Conservation (phyloP, 1,284 basidiomycete genomes). For the Malassezia nana region DNA sequence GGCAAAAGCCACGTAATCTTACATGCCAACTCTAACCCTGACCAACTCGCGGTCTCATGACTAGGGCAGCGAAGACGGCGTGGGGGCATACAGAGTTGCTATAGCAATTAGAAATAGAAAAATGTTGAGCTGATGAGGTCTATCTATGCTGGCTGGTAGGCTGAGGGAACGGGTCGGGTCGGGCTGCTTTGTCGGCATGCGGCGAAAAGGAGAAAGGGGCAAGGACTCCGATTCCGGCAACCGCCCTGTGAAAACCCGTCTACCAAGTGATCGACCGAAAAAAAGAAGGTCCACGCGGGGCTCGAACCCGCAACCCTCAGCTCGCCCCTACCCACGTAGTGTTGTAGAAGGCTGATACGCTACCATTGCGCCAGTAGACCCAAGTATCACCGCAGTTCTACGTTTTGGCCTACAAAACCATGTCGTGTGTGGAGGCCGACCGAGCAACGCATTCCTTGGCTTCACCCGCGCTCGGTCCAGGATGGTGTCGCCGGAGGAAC, state of each 20-base stretch:
- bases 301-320: slow-evolving; percentile 24
- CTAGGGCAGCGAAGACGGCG: too few relatives aligned
- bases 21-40: not conserved
- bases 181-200: too few relatives aligned
- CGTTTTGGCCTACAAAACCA: not conserved
- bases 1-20: not conserved
- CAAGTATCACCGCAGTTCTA: not conserved
- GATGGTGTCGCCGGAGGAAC: slow-evolving; percentile 45
- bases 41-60: too few relatives aligned
- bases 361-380: slow-evolving; percentile 24
- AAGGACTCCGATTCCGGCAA: too few relatives aligned
- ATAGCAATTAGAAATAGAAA: too few relatives aligned
- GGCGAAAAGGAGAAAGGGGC: too few relatives aligned
- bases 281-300: slow-evolving; percentile 21
- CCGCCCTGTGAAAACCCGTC: too few relatives aligned
- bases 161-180: too few relatives aligned
- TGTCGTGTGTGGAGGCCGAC: not conserved
- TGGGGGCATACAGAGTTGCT: too few relatives aligned
- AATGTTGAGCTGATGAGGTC: too few relatives aligned
- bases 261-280: not conserved
- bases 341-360: slow-evolving; percentile 21
- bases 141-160: too few relatives aligned
- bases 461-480: not conserved
- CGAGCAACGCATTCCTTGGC: not conserved
- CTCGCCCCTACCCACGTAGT: not conserved